Base-by-base conservation (phyloP, 306 rosid species). In the Senna tora region DNA sequence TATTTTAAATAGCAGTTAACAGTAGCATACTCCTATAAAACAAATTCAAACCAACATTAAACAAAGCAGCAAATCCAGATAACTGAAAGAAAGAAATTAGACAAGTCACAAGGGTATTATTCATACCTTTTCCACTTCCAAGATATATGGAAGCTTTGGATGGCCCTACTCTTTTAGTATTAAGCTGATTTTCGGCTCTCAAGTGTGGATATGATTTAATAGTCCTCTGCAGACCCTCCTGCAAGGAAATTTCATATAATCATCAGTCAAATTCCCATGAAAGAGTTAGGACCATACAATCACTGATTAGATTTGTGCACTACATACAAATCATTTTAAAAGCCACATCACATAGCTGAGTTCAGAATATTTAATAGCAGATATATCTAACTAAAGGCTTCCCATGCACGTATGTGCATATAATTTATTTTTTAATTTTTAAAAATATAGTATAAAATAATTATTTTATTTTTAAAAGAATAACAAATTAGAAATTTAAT, bases 181-280 rank as follows among this genome's bases (percentile, higher is more conserved):
- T 82, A 22, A 46, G 79, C 64, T 13, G 86, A 78, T 75, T 75
- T 69, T 89, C 89, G 15, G 96, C 93, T 84, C 85, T 87, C 83
- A 95, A 81, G 78, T 89, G 93, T 75, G 93, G 80, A 67, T 82
- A 95, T 64, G 99, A 87, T 49, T 89, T 90, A 43, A 91, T 80
- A 60, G 99, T 95, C 82, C 87, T 91, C 34, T 67, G 82, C n/a
- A 95, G 78, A 74, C 99, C 97, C 67, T 91, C 97, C 99, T 91
- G 87, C 81, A 83, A 66, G 60, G 75, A 75, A 73, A 77, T 68
- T 9, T 55, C 81, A n/a, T 36, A 39, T 33, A 42, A 45, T 63
- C 46, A 22, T 42, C 45, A 50, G 39, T 36, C 50, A 25, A 75
- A 15, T 50, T 38, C 30, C 54, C 46, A 11, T 9, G 64, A 62